Conservation (phyloP, 176 grass and related monocot species). For the Melocanna baccifera region DNA sequence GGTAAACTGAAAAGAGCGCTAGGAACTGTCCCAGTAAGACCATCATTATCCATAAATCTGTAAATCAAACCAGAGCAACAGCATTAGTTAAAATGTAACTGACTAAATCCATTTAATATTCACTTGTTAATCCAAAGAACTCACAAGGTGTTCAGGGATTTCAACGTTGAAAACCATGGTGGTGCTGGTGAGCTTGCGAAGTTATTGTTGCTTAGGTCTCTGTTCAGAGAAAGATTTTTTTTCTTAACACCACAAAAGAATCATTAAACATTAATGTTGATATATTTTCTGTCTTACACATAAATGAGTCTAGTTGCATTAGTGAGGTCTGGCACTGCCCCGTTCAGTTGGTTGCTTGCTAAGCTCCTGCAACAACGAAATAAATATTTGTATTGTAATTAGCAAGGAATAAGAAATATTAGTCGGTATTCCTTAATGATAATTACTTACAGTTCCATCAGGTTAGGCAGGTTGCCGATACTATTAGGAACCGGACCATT, state of each 20-base stretch:
- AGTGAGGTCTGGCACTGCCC: constrained; percentile 54
- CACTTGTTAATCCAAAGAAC: constrained; percentile 17
- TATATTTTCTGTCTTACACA: constrained; percentile 50
- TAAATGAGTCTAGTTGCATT: constrained; percentile 37
- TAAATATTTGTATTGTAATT: neutral
- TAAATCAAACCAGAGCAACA: neutral
- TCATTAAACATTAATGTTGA: neutral
- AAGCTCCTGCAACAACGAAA: constrained; percentile 48
- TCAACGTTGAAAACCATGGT: constrained; percentile 47
- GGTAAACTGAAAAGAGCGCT: constrained; percentile 43
- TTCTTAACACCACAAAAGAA: neutral
- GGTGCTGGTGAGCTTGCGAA: constrained; percentile 47
- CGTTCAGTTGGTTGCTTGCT: constrained; percentile 42
- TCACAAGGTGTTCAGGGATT: constrained; percentile 50
- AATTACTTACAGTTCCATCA: constrained; percentile 70
- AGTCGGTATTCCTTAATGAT: constrained; percentile 23
- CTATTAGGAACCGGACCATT: constrained; percentile 47
- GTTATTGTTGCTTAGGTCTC: constrained; percentile 62
- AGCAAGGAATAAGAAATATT: constrained; percentile 13
- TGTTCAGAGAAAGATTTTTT: neutral
- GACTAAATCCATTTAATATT: constrained; percentile 16
- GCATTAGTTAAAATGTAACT: neutral
- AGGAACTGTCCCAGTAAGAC: constrained; percentile 55
- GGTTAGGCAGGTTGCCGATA: constrained; percentile 44
- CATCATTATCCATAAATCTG: constrained; percentile 48